Evolutionary conservation across 2,329 filamentous ascomycete genomes (phyloP), one percentile per base, ranked within the genome.

Genomic region (Colletotrichum sp.): DNA sequence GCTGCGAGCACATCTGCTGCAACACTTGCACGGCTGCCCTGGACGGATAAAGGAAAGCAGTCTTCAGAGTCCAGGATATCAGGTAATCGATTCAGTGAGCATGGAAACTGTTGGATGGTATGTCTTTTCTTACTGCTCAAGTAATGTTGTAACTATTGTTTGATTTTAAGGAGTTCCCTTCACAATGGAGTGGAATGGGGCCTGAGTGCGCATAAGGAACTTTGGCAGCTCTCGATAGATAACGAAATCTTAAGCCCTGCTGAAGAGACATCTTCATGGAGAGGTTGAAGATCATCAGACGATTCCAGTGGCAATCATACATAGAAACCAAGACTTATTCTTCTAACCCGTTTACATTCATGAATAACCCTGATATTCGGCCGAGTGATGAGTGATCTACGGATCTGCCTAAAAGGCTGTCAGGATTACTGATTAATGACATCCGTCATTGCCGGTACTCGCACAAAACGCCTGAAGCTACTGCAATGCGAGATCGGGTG

Each of bases 1-100:
- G 84, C 71, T 91, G 89, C 79, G 88, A 89, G 80, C 89, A 90
- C 78, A 88, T 91, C 52, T 90, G 89, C 82, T 90, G 89, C 82
- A 81, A 84, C 71, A 86, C 84, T 57, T 90, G 89, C 80, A 85
- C 88, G 79, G 84, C 87, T 59, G 86, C 86, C 57, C 81, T 36
- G 22, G 59, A 63, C 12, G 59, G 59, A 63, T 32, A 15, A 34
- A 13, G 26, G 16, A 8, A 10, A 32, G 16, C 13, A 13, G 7
- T 12, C 26, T 22, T 32, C 13, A 7, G 5, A 32, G 30, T 30
- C 10, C 44, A 52, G 44, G 44, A 13, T 22, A 52, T 13, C 44
- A 52, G 44, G n/a, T 22, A 52, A 22, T 22, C 44, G n/a, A 13
- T 24, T 13, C 10, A 22, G n/a, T 52, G 44, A 22, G n/a, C 44